Conservation (phyloP, 495 filamentous ascomycete species). For the Aspergillus bridgeri region DNA sequence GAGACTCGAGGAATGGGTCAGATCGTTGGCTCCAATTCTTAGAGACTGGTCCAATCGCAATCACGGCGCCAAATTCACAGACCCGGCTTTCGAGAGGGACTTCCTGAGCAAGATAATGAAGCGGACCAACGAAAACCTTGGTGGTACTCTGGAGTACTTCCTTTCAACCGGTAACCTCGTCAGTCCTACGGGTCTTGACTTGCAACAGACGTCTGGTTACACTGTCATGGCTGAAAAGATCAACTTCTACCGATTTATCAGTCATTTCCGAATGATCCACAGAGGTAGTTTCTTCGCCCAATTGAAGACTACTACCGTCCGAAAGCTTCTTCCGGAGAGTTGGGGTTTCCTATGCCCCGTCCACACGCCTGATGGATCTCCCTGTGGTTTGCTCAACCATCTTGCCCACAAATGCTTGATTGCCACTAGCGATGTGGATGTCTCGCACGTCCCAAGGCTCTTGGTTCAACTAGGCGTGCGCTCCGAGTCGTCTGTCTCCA, state of each 20-base stretch:
- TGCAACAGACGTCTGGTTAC: conserved; percentile 92
- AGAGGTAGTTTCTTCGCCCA: conserved; percentile 98
- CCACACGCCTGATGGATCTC: conserved; percentile 93
- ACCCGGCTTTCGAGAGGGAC: conserved; percentile 68
- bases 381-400: conserved; percentile 94
- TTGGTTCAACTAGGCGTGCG: conserved; percentile 75
- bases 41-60: conserved; percentile 70
- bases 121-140: conserved; percentile 83
- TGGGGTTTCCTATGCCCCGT: conserved; percentile 98
- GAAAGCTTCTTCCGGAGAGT: conserved; percentile 92
- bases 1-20: conserved; percentile 81
- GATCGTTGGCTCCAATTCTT: conserved; percentile 54
- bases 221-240: conserved; percentile 97
- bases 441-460: conserved; percentile 65
- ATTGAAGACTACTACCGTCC: conserved; percentile 92
- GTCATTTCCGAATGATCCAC: conserved; percentile 98
- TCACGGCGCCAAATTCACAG: conserved; percentile 60
- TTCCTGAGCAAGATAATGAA: conserved; percentile 73
- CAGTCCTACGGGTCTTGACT: conserved; percentile 85
- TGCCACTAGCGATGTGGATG: conserved; percentile 65
- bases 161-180: conserved; percentile 91
- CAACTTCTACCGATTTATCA: conserved; percentile 98
- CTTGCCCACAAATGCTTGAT: conserved; percentile 94
- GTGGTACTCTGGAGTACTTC: conserved; percentile 86
- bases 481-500: conserved; percentile 65